These are phyloP conservation scores for Xylona heveae DNA, from an alignment of 495 filamentous ascomycete species.

Conservation along the genomic window DNA sequence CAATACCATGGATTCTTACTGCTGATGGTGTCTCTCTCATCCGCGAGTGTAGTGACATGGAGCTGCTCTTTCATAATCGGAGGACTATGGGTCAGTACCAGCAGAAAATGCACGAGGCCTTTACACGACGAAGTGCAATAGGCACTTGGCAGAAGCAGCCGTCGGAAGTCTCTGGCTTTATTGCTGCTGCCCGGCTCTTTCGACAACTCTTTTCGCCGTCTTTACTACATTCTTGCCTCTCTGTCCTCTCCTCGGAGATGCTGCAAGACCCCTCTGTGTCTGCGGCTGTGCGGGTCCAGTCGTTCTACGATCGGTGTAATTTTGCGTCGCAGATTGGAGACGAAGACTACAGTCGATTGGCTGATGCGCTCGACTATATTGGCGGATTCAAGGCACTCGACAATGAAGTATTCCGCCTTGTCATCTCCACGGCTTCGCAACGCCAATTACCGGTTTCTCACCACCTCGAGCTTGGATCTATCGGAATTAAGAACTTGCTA, in stretches of 20 bases:
- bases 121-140: too few species aligned
- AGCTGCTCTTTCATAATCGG: constrained; percentile 41
- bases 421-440: constrained; percentile 22
- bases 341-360: constrained; percentile 32
- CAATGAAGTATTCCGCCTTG: constrained; percentile 26
- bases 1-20: constrained; percentile 63
- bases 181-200: constrained; percentile 39
- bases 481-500: constrained; percentile 36
- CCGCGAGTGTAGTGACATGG: constrained; percentile 55
- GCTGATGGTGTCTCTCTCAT: constrained; percentile 60
- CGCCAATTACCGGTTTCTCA: constrained; percentile 19
- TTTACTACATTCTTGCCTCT: constrained; percentile 34
- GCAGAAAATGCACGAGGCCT: constrained; percentile 1
- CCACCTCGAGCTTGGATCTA: constrained; percentile 42
- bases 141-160: constrained; percentile 5
- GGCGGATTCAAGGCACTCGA: constrained; percentile 33
- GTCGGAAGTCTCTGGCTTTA: constrained; percentile 21
- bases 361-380: constrained; percentile 21
- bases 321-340: constrained; percentile 55
- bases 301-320: constrained; percentile 47
- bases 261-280: constrained; percentile 43
- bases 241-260: constrained; percentile 43
- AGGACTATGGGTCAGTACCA: neutral
- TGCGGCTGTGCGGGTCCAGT: constrained; percentile 43
- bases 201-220: constrained; percentile 35